Evolutionary conservation across 192 early-diverging fungal species (phyloP), one percentile per base, ranked within the genome.

Genomic region (Coemansia sp.): DNA sequence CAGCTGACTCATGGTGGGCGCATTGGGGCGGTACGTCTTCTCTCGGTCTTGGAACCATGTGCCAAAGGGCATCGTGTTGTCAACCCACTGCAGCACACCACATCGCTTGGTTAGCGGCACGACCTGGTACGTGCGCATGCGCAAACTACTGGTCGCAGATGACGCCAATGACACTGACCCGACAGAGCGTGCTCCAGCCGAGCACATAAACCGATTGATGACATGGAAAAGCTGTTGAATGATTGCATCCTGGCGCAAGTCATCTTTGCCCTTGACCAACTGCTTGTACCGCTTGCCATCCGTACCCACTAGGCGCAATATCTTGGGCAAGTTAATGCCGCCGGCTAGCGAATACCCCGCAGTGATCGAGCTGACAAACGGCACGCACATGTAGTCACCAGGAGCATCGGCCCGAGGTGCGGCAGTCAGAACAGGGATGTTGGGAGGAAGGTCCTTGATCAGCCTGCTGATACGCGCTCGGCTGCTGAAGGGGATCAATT

Each of bases 21-120:
- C 76, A 31, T 42, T 42, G 11, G 67, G 84, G 15, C 70, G 92
- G 79, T 70, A 89, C 44, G 51, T 89, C 85, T 5, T 76, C 81
- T 70, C 88, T 68, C 72, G 90, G 67, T 65, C 94, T 87, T 42
- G 89, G 80, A 86, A 94, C 97, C 46, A 99, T 60, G 15, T 62
- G 36, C 84, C 84, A 63, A 86, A 63, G 33, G 90, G 90, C 1
- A 87, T 83, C 5, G 93, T 90, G 73, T 91, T 88, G 54, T 96
- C 90, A 2, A 98, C 93, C 97, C 96, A 99, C 68, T 98, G 91
- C 67, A 98, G 92, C 89, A 98, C 93, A 3, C 97, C 97, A 20
- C 90, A 92, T 57, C 91, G 89, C 70, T 91, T 88, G 42, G 95
- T 94, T 36, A 98, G 86, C 0, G 97, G 97, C 24, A 97, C 91